A percentile compares a stretch with the other conserved stretches of the same genome.
Conservation (phyloP, 805 yeast species). For the Saitoella complicata region DNA sequence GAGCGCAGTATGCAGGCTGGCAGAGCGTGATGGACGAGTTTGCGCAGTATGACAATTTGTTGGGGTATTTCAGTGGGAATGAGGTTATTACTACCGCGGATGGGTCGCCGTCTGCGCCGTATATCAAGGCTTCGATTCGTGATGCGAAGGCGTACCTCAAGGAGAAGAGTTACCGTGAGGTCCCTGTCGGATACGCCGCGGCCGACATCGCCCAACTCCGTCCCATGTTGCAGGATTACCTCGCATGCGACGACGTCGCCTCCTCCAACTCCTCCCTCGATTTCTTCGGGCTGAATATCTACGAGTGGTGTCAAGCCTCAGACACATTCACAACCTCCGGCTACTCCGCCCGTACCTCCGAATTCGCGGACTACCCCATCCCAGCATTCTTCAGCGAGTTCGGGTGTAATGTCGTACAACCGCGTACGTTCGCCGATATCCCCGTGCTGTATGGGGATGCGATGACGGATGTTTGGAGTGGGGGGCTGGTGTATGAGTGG, state of each 20-base stretch:
- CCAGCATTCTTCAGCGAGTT: constrained; percentile 80
- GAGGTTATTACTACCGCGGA: constrained; percentile 71
- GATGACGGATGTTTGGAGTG: constrained; percentile 80
- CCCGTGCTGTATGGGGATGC: constrained; percentile 52
- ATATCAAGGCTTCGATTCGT: constrained; percentile 79
- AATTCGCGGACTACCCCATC: constrained; percentile 54
- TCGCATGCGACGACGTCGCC: constrained; percentile 76
- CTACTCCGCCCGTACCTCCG: constrained; percentile 42
- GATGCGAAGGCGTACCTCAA: constrained; percentile 74
- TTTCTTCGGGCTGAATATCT: constrained; percentile 87
- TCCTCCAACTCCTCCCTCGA: constrained; percentile 30
- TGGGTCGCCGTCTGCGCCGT: constrained; percentile 47
- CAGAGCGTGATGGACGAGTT: constrained; percentile 75
- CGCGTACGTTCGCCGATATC: constrained; percentile 67
- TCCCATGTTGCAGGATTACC: constrained; percentile 57
- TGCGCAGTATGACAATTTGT: constrained; percentile 63
- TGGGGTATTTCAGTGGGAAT: constrained; percentile 84
- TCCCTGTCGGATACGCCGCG: constrained; percentile 94
- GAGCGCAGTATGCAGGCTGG: constrained; percentile 54
- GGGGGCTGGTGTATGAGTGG: constrained; percentile 89
- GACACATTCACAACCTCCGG: constrained; percentile 60
- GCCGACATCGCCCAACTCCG: constrained; percentile 66
- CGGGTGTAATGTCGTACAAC: constrained; percentile 63
- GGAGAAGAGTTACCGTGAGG: constrained; percentile 48
- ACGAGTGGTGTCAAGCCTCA: constrained; percentile 81